Conservation (phyloP, 768 basidiomycete species). For the Fomitopsis pulvina region DNA sequence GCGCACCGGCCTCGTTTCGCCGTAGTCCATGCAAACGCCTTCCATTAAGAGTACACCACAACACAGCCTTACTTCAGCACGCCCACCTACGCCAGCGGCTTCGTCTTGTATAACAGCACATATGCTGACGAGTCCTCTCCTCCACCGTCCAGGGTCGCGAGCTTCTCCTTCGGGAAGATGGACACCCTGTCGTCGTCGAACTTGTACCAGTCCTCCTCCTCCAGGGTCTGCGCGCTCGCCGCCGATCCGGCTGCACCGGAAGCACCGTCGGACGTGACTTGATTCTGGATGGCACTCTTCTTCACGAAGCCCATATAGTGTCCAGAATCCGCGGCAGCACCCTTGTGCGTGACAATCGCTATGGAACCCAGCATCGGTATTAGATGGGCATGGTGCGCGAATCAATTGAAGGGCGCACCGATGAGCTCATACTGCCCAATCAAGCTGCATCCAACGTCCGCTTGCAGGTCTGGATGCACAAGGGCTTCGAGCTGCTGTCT, state of each 20-base stretch:
- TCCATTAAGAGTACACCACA: no score
- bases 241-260: constrained; percentile 2
- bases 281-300: constrained; percentile 56
- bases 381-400: neutral
- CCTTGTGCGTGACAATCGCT: constrained; percentile 97
- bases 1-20: no score
- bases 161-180: constrained; percentile 77
- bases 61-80: neutral
- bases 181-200: constrained; percentile 96
- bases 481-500: constrained; percentile 55
- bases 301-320: constrained; percentile 94
- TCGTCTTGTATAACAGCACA: constrained; percentile 78
- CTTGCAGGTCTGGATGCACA: constrained; percentile 53
- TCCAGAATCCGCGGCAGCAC: constrained; percentile 88
- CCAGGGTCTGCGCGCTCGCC: constrained; percentile 32
- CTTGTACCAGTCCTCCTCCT: constrained; percentile 89
- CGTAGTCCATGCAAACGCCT: no score
- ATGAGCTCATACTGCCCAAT: constrained; percentile 88
- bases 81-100: constrained; percentile 22
- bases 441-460: constrained; percentile 66
- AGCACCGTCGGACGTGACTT: constrained; percentile 21
- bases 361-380: neutral
- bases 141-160: constrained; percentile 82
- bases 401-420: constrained; percentile 40
- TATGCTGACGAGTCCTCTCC: constrained; percentile 89